These are phyloP conservation scores for Venturia aucupariae DNA, from an alignment of 2,329 filamentous ascomycete species.

Conservation along the genomic window DNA sequence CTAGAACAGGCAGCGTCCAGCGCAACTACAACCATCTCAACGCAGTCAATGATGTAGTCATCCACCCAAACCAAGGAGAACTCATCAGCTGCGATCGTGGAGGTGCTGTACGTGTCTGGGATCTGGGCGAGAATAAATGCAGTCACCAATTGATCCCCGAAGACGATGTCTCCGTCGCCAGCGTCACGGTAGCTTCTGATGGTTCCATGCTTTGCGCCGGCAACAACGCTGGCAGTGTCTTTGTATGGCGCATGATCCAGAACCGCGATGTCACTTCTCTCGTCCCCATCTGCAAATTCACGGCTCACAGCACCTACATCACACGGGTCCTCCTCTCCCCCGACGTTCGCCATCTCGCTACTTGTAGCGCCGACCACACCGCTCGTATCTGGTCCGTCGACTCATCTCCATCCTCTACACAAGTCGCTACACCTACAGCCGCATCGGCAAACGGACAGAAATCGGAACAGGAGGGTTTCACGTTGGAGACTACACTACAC, in stretches of 20 bases:
- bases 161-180: constrained; percentile 86
- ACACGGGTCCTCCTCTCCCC: constrained; percentile 85
- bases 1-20: constrained; percentile 73
- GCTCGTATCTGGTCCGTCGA: constrained; percentile 96
- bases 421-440: constrained; percentile 17
- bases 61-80: constrained; percentile 97
- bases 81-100: constrained; percentile 92
- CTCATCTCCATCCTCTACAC: constrained; percentile 29
- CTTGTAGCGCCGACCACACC: constrained; percentile 87
- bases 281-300: constrained; percentile 79
- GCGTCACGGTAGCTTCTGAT: constrained; percentile 91
- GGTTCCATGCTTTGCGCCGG: constrained; percentile 87
- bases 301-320: constrained; percentile 85
- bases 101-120: constrained; percentile 92
- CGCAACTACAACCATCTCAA: constrained; percentile 85
- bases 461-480: constrained; percentile 49
- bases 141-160: constrained; percentile 93
- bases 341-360: constrained; percentile 88
- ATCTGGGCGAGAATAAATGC: constrained; percentile 93
- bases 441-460: constrained; percentile 21
- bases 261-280: constrained; percentile 73
- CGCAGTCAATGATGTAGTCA: constrained; percentile 96
- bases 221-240: constrained; percentile 86
- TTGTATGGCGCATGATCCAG: constrained; percentile 91
- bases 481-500: constrained; percentile 76